Evolutionary conservation across 2,329 filamentous ascomycete genomes (phyloP).

Genomic region (Botrytis paeoniae): DNA sequence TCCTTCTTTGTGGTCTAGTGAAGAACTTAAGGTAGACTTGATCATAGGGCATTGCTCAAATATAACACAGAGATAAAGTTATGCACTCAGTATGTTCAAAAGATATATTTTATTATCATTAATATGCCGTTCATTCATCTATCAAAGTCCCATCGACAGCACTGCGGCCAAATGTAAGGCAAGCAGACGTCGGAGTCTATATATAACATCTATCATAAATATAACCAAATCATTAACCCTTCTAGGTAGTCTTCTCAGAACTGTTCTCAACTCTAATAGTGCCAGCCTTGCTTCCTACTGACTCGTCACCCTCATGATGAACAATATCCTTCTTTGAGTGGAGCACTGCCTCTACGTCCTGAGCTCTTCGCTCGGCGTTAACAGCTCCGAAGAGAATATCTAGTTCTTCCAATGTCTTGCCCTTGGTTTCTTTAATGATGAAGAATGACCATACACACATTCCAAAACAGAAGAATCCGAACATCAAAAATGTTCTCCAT

Average conservation of each 20-base stretch:
- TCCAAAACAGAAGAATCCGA: conserved; percentile 45
- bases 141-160: not conserved
- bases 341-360: conserved; percentile 22
- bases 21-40: no score
- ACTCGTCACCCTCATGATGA: conserved; percentile 4
- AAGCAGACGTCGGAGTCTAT: not conserved
- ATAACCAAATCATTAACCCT: not conserved
- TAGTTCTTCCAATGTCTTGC: conserved; percentile 60
- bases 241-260: conserved; percentile 4
- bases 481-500: conserved; percentile 48
- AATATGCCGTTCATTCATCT: not conserved
- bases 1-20: not conserved
- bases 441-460: conserved; percentile 47
- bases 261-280: conserved; percentile 4
- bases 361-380: conserved; percentile 16
- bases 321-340: conserved; percentile 20
- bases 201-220: not conserved
- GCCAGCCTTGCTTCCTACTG: conserved; percentile 1
- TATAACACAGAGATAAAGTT: not conserved
- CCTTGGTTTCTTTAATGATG: conserved; percentile 66
- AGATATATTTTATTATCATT: not conserved
- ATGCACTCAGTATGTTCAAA: not conserved
- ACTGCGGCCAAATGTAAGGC: not conserved
- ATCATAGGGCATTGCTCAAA: not conserved
- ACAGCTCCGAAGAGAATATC: conserved; percentile 32